Evolutionary conservation across 176 grass and related monocot genomes (phyloP).

Genomic region (Rhynchospora pubera): DNA sequence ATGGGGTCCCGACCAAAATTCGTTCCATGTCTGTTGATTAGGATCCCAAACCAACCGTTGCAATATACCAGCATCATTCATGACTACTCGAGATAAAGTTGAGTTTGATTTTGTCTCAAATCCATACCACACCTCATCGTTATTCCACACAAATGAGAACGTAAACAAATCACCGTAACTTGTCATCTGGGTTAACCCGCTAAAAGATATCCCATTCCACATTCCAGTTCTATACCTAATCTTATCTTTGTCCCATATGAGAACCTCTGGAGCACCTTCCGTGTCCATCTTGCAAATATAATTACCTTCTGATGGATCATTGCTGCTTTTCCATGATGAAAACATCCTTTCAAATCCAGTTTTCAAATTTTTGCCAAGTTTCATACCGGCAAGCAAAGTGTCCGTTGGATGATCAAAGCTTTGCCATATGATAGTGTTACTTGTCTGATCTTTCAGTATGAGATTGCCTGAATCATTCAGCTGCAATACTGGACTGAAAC

Average conservation of each 20-base stretch:
- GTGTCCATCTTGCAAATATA: constrained; percentile 5
- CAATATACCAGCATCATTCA: constrained; percentile 37
- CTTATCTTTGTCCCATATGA: neutral
- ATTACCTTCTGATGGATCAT: neutral
- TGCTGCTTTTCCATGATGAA: neutral
- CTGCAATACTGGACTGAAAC: neutral
- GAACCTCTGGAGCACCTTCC: constrained; percentile 32
- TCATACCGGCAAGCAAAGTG: constrained; percentile 36
- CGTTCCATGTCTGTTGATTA: constrained; percentile 4
- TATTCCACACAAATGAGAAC: constrained; percentile 5
- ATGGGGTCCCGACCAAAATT: constrained; percentile 21
- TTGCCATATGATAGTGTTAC: constrained; percentile 26
- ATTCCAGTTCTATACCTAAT: constrained; percentile 37
- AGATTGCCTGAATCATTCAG: constrained; percentile 40
- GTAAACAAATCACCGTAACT: neutral
- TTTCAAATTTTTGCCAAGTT: neutral
- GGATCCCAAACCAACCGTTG: constrained; percentile 40
- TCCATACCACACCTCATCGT: constrained; percentile 38
- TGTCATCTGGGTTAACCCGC: neutral
- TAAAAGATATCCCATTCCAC: constrained; percentile 30
- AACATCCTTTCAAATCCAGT: neutral
- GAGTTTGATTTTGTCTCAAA: constrained; percentile 18
- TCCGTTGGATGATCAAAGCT: constrained; percentile 50
- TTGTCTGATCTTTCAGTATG: constrained; percentile 5
- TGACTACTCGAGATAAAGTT: constrained; percentile 26